Base-by-base conservation (phyloP, 2,329 filamentous ascomycete species). In the Hypoxylon sp. region DNA sequence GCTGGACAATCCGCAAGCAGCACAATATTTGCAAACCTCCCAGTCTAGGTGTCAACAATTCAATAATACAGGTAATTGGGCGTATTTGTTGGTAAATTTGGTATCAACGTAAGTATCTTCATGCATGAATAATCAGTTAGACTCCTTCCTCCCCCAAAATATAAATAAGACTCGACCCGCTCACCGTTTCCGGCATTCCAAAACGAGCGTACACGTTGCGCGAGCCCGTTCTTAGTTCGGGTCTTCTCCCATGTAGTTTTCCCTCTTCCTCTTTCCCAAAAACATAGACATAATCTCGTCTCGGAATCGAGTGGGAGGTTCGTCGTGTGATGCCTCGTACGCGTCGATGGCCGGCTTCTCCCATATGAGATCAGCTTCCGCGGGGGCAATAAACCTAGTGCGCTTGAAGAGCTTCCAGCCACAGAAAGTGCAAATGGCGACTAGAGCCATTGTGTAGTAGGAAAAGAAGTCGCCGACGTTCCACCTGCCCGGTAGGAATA, bases 381-480 rank as follows among this genome's bases (percentile, higher is more conserved):
- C 75, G 0, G 89, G 80, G 2, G 79, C 79, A 17, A 89, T 80
- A 56, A 86, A 80, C 65, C 82, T 83, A 1, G 89, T 91, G 62
- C 81, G 82, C 80, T 89, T 87, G 75, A 88, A 19, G 1, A 91
- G 6, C 79, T 92, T 93, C 88, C 89, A 93, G 72, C 82, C 82
- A 19, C 84, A 89, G 79, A 86, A 86, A 17, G 81, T 78, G 76
- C 86, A 81, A 74, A 86, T 85, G 36, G 74, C 80, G 2, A 82
- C 78, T 17, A 82, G 79, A 23, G 78, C 76, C 83, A 82, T 85
- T 9, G 82, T 82, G 74, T 88, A 90, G 74, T 87, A 87, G 9
- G 79, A 72, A 65, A 80, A 79, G 71, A 80, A 80, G 45, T 69
- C 72, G 4, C 70, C 71, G 2, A 79, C 74, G 36, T 74, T 72